Evolutionary conservation across 1,284 basidiomycete genomes (phyloP).

Genomic region (Austroboletus novae-zelandiae): DNA sequence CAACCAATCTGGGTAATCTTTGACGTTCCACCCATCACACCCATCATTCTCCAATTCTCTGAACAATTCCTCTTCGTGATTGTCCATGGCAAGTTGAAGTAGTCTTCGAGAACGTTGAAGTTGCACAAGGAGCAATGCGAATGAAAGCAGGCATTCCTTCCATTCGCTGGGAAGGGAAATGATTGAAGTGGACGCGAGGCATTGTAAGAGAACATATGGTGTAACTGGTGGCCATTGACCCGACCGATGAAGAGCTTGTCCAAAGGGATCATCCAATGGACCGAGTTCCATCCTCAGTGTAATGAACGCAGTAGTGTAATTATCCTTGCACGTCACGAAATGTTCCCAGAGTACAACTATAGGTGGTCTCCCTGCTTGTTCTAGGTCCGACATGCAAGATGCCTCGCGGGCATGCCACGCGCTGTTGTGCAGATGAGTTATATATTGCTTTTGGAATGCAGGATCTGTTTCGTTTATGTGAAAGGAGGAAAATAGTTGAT

Average conservation of each 20-base stretch:
- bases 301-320: slow-evolving; percentile 14
- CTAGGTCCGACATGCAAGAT: background rate
- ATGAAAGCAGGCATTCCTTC: slow-evolving; percentile 21
- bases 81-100: background rate
- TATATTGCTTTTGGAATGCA: background rate
- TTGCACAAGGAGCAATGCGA: slow-evolving; percentile 29
- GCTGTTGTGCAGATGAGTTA: background rate
- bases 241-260: background rate
- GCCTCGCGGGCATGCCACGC: background rate
- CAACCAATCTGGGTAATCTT: slow-evolving; percentile 39
- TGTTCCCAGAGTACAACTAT: background rate
- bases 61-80: background rate
- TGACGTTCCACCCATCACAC: slow-evolving; percentile 10
- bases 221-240: slow-evolving; percentile 28
- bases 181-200: slow-evolving; percentile 14
- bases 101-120: slow-evolving; percentile 26
- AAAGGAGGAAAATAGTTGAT: background rate
- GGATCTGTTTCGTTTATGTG: background rate
- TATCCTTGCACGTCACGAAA: background rate
- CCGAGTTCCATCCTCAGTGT: background rate
- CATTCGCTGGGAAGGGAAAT: slow-evolving; percentile 18
- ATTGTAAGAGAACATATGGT: slow-evolving; percentile 20
- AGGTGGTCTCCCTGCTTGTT: too few relatives aligned
- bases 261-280: background rate
- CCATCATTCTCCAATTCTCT: slow-evolving; percentile 18